Evolutionary conservation across 164 flowering plant genomes (phyloP).

Genomic region (Annona cherimola): DNA sequence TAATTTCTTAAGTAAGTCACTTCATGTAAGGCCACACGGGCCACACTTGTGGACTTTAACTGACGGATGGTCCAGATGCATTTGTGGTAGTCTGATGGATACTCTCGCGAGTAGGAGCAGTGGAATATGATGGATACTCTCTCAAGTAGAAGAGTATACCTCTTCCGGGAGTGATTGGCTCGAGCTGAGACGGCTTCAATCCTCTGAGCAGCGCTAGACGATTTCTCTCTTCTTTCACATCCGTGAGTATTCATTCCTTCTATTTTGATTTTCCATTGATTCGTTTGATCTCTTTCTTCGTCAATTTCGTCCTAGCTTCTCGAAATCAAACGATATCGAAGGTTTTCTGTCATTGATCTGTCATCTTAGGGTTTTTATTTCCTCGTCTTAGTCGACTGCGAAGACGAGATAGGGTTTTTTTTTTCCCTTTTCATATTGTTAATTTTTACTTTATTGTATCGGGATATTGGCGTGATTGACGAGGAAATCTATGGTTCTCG

Average conservation of each 20-base stretch:
- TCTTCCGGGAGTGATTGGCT: neutral
- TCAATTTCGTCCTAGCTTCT: neutral
- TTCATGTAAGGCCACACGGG: too few relatives aligned
- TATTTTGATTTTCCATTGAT: too few relatives aligned
- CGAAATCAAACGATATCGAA: neutral
- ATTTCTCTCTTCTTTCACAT: neutral
- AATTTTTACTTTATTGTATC: too few relatives aligned
- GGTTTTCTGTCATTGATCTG: neutral
- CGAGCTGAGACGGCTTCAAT: neutral
- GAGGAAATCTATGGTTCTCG: neutral
- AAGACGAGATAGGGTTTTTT: too few relatives aligned
- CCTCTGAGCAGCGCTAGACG: neutral
- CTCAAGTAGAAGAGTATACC: neutral
- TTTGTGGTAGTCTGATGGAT: neutral
- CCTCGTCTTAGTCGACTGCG: too few relatives aligned
- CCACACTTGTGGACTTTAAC: neutral
- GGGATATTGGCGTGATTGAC: neutral
- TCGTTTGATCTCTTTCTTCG: neutral
- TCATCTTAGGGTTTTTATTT: neutral
- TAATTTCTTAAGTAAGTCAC: too few relatives aligned
- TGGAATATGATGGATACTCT: neutral
- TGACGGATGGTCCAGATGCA: neutral
- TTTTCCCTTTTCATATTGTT: neutral
- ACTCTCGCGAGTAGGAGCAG: too few relatives aligned
- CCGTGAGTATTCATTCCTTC: neutral